Percentiles rank a stretch among this genome's conserved stretches.
These are phyloP conservation scores for Clavulina sp. DNA, from an alignment of 768 basidiomycete species.

Conservation along the genomic window DNA sequence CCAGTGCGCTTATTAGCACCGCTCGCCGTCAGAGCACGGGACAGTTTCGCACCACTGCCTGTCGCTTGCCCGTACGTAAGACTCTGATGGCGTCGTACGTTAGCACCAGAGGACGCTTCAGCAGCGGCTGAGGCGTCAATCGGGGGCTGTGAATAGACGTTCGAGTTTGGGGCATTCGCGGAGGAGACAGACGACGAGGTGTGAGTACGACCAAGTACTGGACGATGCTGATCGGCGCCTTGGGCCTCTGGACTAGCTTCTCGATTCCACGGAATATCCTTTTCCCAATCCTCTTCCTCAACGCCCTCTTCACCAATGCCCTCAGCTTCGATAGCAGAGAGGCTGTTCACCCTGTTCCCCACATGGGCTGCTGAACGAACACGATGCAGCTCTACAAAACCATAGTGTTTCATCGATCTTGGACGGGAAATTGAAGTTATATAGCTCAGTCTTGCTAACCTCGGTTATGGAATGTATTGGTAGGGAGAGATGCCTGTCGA, in stretches of 20 bases:
- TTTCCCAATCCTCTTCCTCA: constrained; percentile 68
- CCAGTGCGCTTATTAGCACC: constrained; percentile 69
- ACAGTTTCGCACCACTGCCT: constrained; percentile 28
- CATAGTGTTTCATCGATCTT: constrained; percentile 3
- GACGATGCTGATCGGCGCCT: no score
- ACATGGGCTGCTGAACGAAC: constrained; percentile 33
- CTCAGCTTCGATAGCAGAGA: constrained; percentile 50
- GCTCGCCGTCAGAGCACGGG: constrained; percentile 23
- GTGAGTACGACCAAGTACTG: constrained; percentile 4
- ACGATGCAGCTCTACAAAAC: constrained; percentile 24
- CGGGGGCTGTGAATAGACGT: constrained; percentile 2
- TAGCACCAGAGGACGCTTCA: constrained; percentile 19
- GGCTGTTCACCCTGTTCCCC: constrained; percentile 49
- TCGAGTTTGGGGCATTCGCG: constrained; percentile 20
- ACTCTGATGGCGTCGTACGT: constrained; percentile 64
- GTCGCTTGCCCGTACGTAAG: constrained; percentile 30
- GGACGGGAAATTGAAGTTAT: neutral
- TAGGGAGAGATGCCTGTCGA: constrained; percentile 65
- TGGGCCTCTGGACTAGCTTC: constrained; percentile 45
- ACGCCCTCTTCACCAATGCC: constrained; percentile 58
- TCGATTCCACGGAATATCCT: constrained; percentile 32
- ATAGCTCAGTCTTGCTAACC: constrained; percentile 28
- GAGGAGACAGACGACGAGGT: constrained; percentile 24
- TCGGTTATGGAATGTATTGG: constrained; percentile 61
- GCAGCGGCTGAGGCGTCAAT: neutral